Evolutionary conservation across 192 early-diverging fungal genomes (phyloP).

Genomic region (Backusella macrospora): DNA sequence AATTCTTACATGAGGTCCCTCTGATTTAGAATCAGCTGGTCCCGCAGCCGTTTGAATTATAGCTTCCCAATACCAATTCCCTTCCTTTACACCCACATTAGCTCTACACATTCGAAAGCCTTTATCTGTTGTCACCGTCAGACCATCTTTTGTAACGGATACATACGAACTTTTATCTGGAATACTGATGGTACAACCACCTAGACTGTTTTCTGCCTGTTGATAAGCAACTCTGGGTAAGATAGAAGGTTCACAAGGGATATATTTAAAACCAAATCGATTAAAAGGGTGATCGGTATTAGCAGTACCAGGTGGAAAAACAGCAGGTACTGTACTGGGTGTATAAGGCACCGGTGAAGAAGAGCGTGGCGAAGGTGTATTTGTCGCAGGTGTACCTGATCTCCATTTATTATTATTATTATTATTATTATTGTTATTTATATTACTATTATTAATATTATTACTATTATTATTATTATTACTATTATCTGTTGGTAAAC

Average conservation of each 20-base stretch:
- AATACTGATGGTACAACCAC: conserved; percentile 51
- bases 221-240: conserved; percentile 52
- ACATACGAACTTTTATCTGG: conserved; percentile 65
- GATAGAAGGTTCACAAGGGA: conserved; percentile 54
- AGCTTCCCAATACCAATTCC: conserved; percentile 67
- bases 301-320: conserved; percentile 16
- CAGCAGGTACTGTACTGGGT: conserved; percentile 2
- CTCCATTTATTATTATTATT: conserved; percentile 21
- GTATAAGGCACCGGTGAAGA: conserved; percentile 17
- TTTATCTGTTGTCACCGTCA: conserved; percentile 61
- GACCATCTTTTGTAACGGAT: conserved; percentile 55
- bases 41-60: conserved; percentile 44
- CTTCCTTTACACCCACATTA: conserved; percentile 61
- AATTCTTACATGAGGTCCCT: conserved; percentile 64
- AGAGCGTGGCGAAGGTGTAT: conserved; percentile 41
- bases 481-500: no score
- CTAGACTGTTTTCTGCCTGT: conserved; percentile 48
- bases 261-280: conserved; percentile 62
- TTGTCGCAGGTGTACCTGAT: conserved; percentile 24
- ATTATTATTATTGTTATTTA: no score
- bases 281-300: conserved; percentile 58
- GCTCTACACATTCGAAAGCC: conserved; percentile 68
- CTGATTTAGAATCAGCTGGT: conserved; percentile 39
- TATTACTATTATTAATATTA: no score
- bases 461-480: no score